A percentile compares a stretch with the other conserved stretches of the same genome.
Evolutionary conservation across 768 basidiomycete genomes (phyloP).

Genomic region (Trametes punicea): DNA sequence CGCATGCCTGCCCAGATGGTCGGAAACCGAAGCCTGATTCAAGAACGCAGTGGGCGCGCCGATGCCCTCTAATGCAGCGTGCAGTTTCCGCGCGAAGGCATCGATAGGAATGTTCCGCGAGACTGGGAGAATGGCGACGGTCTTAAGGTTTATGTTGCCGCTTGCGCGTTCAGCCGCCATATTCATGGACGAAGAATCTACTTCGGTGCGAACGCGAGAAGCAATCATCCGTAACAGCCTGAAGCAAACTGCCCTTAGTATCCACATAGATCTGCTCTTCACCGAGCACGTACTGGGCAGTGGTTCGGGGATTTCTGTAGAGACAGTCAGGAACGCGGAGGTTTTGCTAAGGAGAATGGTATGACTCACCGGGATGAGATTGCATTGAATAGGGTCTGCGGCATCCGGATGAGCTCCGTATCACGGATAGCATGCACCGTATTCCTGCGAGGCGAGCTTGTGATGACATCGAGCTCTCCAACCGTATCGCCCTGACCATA

Average conservation of each 20-base stretch:
- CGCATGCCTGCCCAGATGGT: slow-evolving; percentile 89
- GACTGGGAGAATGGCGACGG: slow-evolving; percentile 87
- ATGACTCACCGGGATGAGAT: slow-evolving; percentile 83
- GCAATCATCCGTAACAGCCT: slow-evolving; percentile 88
- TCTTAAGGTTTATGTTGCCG: slow-evolving; percentile 88
- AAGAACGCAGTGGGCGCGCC: slow-evolving; percentile 93
- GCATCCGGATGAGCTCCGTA: slow-evolving; percentile 95
- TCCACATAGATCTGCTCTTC: background rate
- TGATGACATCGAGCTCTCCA: slow-evolving; percentile 97
- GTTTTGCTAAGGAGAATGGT: background rate
- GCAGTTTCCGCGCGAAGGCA: slow-evolving; percentile 85
- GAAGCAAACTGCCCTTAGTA: background rate
- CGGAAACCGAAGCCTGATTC: slow-evolving; percentile 90
- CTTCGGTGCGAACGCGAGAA: slow-evolving; percentile 81
- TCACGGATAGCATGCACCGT: slow-evolving; percentile 98
- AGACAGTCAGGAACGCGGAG: background rate
- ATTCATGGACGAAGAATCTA: slow-evolving; percentile 59
- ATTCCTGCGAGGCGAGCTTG: slow-evolving; percentile 77
- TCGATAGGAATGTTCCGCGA: slow-evolving; percentile 87
- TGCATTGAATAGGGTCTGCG: slow-evolving; percentile 95
- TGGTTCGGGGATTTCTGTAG: slow-evolving; percentile 75
- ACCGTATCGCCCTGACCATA: slow-evolving; percentile 97
- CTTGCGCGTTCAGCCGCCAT: slow-evolving; percentile 59
- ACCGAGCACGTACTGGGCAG: slow-evolving; percentile 59
- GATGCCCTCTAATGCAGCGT: slow-evolving; percentile 83